A percentile compares a stretch with the other conserved stretches of the same genome.
Conservation (phyloP, 2,329 filamentous ascomycete genomes). For the Fusarium acutatum region DNA sequence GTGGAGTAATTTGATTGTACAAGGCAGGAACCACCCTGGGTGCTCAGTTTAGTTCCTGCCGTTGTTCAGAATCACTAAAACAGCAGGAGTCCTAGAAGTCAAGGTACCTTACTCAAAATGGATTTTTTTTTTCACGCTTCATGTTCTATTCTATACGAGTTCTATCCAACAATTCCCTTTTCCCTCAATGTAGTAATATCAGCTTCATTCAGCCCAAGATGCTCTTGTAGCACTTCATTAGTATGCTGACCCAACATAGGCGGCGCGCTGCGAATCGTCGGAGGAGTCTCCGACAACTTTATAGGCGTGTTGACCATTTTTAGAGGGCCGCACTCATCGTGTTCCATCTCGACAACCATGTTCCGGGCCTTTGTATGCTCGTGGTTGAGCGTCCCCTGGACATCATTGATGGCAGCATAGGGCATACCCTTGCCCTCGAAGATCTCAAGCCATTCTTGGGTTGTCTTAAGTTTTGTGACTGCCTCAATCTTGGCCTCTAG, state of each 20-base stretch:
- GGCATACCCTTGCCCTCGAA: constrained; percentile 94
- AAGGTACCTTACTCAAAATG: not conserved
- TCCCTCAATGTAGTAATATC: constrained; percentile 70
- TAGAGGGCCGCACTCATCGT: constrained; percentile 82
- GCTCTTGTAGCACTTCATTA: constrained; percentile 72
- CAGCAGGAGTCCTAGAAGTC: not conserved
- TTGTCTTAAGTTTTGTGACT: constrained; percentile 79
- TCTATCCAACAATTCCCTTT: constrained; percentile 71
- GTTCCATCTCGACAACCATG: constrained; percentile 91
- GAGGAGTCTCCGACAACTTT: constrained; percentile 87
- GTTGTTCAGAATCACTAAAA: not conserved
- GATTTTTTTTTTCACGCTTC: not conserved
- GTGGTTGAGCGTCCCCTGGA: constrained; percentile 84
- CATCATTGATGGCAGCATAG: constrained; percentile 91
- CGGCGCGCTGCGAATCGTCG: constrained; percentile 78
- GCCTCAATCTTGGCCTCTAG: constrained; percentile 83
- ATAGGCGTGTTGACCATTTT: constrained; percentile 94
- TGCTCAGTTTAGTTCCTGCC: not conserved
- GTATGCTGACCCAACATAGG: constrained; percentile 91
- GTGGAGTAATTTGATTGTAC: not conserved
- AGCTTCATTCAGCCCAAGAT: constrained; percentile 67
- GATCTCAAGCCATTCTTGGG: constrained; percentile 84
- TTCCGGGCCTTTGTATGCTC: constrained; percentile 83
- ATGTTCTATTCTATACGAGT: not conserved
- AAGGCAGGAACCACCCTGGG: not conserved